Evolutionary conservation across 306 rosid species (phyloP).

Genomic region (Trichosanthes truncata): DNA sequence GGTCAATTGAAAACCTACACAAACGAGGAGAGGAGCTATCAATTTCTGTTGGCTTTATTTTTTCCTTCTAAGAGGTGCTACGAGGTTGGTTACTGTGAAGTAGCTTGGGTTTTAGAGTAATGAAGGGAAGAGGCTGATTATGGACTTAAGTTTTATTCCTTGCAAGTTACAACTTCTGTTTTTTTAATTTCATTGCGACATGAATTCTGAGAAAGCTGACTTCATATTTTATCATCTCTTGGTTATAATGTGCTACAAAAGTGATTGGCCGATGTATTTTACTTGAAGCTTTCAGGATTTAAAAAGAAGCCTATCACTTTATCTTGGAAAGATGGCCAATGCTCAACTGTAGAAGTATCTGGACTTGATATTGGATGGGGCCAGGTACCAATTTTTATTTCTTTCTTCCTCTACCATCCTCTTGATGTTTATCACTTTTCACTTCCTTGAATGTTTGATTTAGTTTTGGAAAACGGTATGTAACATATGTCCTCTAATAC

Average conservation of each 20-base stretch:
- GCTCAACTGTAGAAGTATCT: conserved; percentile 73
- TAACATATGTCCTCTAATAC: neutral
- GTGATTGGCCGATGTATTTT: conserved; percentile 26
- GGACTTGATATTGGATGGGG: conserved; percentile 99
- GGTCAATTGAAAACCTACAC: neutral
- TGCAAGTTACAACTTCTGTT: neutral
- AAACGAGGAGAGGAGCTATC: neutral
- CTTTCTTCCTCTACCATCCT: neutral
- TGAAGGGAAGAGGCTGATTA: neutral
- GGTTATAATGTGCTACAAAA: neutral
- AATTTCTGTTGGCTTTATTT: neutral
- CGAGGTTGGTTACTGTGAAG: neutral
- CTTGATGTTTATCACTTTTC: conserved; percentile 9
- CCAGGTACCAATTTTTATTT: conserved; percentile 46
- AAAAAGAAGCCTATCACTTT: conserved; percentile 50
- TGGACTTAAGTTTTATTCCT: neutral
- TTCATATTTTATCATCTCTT: neutral
- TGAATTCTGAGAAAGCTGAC: neutral
- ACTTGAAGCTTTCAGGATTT: conserved; percentile 56
- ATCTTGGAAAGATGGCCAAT: conserved; percentile 46
- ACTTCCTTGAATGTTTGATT: conserved; percentile 14
- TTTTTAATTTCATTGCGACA: neutral
- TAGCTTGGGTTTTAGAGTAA: neutral
- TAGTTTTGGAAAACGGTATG: conserved; percentile 4
- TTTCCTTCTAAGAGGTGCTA: neutral